These are phyloP conservation scores for Beauveria rudraprayagi DNA, from an alignment of 2,329 filamentous ascomycete genomes.

Conservation along the genomic window DNA sequence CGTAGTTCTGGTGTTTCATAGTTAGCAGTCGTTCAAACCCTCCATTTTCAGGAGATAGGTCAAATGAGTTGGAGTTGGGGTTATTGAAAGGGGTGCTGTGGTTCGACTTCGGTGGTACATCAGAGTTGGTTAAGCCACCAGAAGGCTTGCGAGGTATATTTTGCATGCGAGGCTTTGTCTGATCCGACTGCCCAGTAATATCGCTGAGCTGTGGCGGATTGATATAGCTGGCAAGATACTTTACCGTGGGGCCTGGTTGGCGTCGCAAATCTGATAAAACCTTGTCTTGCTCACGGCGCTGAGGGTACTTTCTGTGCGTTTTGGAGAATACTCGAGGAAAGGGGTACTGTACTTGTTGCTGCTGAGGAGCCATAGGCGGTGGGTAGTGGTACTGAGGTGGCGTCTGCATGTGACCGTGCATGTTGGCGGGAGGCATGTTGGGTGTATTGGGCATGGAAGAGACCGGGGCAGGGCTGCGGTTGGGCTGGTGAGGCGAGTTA, in stretches of 20 bases:
- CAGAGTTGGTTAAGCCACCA: slow-evolving; percentile 2
- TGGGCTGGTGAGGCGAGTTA: slow-evolving; percentile 56
- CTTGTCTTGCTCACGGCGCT: slow-evolving; percentile 11
- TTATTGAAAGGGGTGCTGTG: slow-evolving; percentile 13
- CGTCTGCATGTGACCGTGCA: slow-evolving; percentile 47
- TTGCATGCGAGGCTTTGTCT: background rate
- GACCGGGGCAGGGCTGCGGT: slow-evolving; percentile 57
- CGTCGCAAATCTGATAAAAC: slow-evolving; percentile 8
- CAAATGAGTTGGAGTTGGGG: slow-evolving; percentile 33
- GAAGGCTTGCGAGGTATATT: background rate
- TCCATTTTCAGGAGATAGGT: slow-evolving; percentile 61
- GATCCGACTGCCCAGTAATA: slow-evolving; percentile 1
- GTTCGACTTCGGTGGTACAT: slow-evolving; percentile 2
- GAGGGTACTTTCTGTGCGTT: slow-evolving; percentile 2
- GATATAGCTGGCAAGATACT: slow-evolving; percentile 2
- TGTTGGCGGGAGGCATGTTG: slow-evolving; percentile 55
- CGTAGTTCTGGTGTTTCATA: slow-evolving; percentile 57
- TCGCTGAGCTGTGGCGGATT: slow-evolving; percentile 3
- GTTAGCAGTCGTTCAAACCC: slow-evolving; percentile 70
- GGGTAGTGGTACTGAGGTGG: slow-evolving; percentile 55
- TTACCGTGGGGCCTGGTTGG: background rate
- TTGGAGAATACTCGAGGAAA: slow-evolving; percentile 20
- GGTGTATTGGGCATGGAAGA: slow-evolving; percentile 61
- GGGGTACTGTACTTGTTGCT: slow-evolving; percentile 52
- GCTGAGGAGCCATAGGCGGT: slow-evolving; percentile 49